These are phyloP conservation scores for Blastobotrys raffinosifermentans DNA, from an alignment of 1,139 yeast genomes.

Conservation along the genomic window DNA sequence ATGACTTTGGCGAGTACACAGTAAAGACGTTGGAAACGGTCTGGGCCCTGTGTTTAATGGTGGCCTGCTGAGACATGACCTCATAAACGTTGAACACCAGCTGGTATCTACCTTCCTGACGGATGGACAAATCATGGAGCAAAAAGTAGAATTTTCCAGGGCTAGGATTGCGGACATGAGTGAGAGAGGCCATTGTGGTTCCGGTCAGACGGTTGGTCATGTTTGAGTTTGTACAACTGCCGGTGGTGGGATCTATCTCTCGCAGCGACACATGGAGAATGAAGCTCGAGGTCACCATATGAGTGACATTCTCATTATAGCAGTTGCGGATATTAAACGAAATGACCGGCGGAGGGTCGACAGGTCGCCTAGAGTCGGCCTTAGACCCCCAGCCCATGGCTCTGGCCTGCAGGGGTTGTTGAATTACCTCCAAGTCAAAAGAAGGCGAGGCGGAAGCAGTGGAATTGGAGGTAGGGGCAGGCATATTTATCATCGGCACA, in stretches of 20 bases:
- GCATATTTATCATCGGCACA: too few species aligned
- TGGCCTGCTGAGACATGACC: conserved; percentile 19
- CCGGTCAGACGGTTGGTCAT: conserved; percentile 21
- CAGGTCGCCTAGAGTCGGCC: conserved; percentile 32
- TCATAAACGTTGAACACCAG: conserved; percentile 30
- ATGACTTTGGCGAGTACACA: conserved; percentile 34
- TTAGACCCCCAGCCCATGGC: conserved; percentile 33
- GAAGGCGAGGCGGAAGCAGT: conserved; percentile 31
- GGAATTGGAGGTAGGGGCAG: conserved; percentile 6
- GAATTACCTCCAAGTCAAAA: conserved; percentile 22
- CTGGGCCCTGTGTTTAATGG: conserved; percentile 24
- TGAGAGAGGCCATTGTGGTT: conserved; percentile 23
- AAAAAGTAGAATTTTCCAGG: conserved; percentile 30
- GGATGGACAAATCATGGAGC: conserved; percentile 31
- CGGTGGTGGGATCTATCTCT: conserved; percentile 14
- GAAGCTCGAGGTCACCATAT: conserved; percentile 23
- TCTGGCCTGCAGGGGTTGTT: conserved; percentile 30
- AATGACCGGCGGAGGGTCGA: conserved; percentile 32
- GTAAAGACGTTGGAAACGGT: conserved; percentile 25
- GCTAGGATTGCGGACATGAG: conserved; percentile 24
- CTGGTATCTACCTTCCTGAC: conserved; percentile 33
- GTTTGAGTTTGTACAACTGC: background rate
- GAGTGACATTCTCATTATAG: conserved; percentile 20
- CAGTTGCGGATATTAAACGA: conserved; percentile 20
- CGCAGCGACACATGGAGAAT: conserved; percentile 28